Base-by-base conservation (phyloP, 176 grass and related monocot species). In the Ensete ventricosum region DNA sequence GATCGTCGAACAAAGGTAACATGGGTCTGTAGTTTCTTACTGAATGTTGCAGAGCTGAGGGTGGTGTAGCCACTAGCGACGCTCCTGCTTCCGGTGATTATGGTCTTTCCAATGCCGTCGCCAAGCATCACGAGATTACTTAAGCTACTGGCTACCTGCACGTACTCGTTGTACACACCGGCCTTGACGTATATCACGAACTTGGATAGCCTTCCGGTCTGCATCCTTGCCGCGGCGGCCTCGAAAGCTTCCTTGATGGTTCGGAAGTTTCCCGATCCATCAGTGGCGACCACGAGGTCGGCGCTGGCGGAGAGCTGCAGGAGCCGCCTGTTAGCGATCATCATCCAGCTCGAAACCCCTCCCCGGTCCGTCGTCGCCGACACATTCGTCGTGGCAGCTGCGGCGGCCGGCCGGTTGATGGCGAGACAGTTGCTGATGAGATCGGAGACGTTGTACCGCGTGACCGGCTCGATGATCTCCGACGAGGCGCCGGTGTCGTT, bases 381-480 rank as follows among this genome's bases (percentile, higher is more conserved):
- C 1, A 12, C 49, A 9, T 10, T 69, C 1, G 29, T 62, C 4
- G 64, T 67, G 62, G 29, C 59, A 17, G 55, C 67, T 27, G 55
- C 54, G 13, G 27, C 60, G 21, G 52, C 43, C 2, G 21, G 22
- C 23, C 50, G 58, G 65, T 87, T 87, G 81, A 87, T 50, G 62
- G 84, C 80, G 54, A 87, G 76, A 69, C 81, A 80, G 76, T 87
- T 87, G 84, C 84, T 87, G 73, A 87, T 53, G 51, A 87, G 60
- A 14, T 87, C 84, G 27, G 84, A 87, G 24, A 87, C 69, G 67
- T 87, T 87, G 63, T 82, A 87, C 7, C 54, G 60, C 48, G 69
- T 54, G 52, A 87, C 75, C 7, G 84, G 80, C 4, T 53, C 52
- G 68, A 87, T 82, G 67, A 87, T 14, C n/a, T 50, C 81, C 8